Evolutionary conservation across 2,329 filamentous ascomycete genomes (phyloP).

Genomic region (Septoria linicola): DNA sequence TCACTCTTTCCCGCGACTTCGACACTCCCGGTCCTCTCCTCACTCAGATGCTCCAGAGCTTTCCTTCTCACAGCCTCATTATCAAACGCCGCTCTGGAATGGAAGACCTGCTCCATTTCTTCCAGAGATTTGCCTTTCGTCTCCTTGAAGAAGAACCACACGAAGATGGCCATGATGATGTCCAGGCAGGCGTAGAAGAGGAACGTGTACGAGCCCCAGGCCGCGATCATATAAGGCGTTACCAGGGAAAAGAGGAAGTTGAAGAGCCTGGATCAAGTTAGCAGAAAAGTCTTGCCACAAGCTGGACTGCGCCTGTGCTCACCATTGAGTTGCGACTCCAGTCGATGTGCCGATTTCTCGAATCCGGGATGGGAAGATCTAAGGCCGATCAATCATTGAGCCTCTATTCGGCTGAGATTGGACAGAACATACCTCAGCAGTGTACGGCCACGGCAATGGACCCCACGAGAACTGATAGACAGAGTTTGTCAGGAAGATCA

Average conservation of each 20-base stretch:
- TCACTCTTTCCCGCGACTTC: background rate
- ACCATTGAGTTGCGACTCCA: conserved; percentile 52
- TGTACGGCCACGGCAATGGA: conserved; percentile 52
- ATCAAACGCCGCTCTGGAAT: conserved; percentile 30
- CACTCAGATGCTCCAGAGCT: conserved; percentile 19
- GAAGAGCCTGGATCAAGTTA: no score
- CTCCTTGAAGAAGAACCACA: conserved; percentile 42
- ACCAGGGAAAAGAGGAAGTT: conserved; percentile 52
- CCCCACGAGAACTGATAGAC: conserved; percentile 56
- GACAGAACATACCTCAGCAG: conserved; percentile 38
- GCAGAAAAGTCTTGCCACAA: no score
- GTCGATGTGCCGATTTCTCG: conserved; percentile 53
- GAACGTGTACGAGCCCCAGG: conserved; percentile 47
- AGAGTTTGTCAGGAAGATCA: conserved; percentile 58
- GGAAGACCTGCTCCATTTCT: conserved; percentile 37
- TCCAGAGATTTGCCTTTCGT: conserved; percentile 40
- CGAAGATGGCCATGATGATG: conserved; percentile 43
- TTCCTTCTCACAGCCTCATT: conserved; percentile 27
- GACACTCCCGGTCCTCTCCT: background rate
- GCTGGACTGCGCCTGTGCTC: no score
- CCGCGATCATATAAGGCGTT: conserved; percentile 54
- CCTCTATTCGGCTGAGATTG: background rate
- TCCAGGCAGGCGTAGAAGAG: conserved; percentile 51
- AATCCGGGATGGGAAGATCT: conserved; percentile 54
- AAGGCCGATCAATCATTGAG: background rate